Base-by-base conservation (phyloP, 75 land plant species). In the Ceratopteris richardii region DNA sequence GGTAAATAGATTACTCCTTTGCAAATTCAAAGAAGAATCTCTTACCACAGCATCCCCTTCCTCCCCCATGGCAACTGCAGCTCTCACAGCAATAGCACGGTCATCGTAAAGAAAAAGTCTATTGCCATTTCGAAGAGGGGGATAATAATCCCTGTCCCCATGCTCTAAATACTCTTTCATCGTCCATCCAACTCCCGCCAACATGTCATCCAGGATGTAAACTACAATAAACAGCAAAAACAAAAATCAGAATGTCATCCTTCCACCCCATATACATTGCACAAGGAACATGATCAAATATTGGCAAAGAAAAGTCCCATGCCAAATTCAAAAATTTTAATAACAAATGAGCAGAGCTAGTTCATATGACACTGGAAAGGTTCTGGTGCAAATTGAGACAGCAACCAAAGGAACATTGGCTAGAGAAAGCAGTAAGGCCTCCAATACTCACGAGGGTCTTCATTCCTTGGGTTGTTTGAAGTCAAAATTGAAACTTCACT, bases 11-110 rank as follows among this genome's bases (percentile, higher is more conserved):
- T n/a, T n/a, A n/a, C n/a, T n/a, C n/a, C n/a, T n/a, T n/a, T n/a
- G n/a, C n/a, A n/a, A n/a, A n/a, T n/a, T n/a, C 9, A 33, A 9
- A 33, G 9, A 9, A 33, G 9, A 9, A 29, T 42, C 40, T 73
- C 92, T 80, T 75, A 93, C 98, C 64, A 93, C 98, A 51, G 84
- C 70, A 74, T 93, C 98, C 23, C 98, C 98, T 63, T 93, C 98
- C 70, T 83, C 90, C 13, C 95, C 98, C 98, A 93, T 93, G 40
- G 98, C 98, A 61, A 93, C 90, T 58, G 85, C 98, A 64, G 82
- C 79, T 42, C 98, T 81, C 39, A 93, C 87, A 60, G 95, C 98
- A 28, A 88, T 85, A 40, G 71, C 67, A 55, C 98, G 81, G 43
- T 85, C 73, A 57, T 93, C 96, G 78, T 89, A 85, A 16, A 93